These are phyloP conservation scores for Microthyrium microscopicum DNA, from an alignment of 2,329 filamentous ascomycete genomes.

Conservation along the genomic window DNA sequence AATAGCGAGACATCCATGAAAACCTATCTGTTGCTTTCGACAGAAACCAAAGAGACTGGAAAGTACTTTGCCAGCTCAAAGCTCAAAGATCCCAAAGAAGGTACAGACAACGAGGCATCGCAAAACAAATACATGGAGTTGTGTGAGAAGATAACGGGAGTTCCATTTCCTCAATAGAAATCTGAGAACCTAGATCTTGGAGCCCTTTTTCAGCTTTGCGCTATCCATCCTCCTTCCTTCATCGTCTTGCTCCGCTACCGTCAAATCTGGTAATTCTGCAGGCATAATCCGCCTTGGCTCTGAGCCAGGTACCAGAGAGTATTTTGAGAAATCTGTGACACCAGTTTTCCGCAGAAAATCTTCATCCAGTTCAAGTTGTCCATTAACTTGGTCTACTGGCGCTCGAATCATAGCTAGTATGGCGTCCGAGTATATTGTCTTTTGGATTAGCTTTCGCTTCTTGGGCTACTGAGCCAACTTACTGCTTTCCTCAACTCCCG, in stretches of 20 bases:
- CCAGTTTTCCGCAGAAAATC: conserved; percentile 57
- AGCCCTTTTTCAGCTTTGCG: conserved; percentile 16
- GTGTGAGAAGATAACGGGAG: conserved; percentile 19
- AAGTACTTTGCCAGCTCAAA: conserved; percentile 23
- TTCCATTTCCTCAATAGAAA: conserved; percentile 12
- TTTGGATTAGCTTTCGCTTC: conserved; percentile 9
- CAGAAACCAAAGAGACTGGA: conserved; percentile 22
- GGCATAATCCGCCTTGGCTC: conserved; percentile 67
- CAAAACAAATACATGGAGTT: conserved; percentile 30
- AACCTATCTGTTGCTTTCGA: conserved; percentile 32
- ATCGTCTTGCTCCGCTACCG: conserved; percentile 63
- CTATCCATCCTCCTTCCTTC: conserved; percentile 61
- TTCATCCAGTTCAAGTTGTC: conserved; percentile 57
- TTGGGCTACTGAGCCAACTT: conserved; percentile 9
- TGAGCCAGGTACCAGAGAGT: conserved; percentile 48
- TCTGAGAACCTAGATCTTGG: conserved; percentile 11
- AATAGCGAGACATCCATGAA: conserved; percentile 30
- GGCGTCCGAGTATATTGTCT: conserved; percentile 63
- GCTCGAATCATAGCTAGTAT: conserved; percentile 54
- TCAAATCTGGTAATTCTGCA: conserved; percentile 46
- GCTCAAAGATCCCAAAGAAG: conserved; percentile 15
- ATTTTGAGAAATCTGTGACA: conserved; percentile 55
- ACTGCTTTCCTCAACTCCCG: conserved; percentile 48
- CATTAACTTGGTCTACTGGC: conserved; percentile 47
- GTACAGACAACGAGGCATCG: conserved; percentile 16